Base-by-base conservation (phyloP, 1,284 basidiomycete species). In the Ganoderma meredithae region DNA sequence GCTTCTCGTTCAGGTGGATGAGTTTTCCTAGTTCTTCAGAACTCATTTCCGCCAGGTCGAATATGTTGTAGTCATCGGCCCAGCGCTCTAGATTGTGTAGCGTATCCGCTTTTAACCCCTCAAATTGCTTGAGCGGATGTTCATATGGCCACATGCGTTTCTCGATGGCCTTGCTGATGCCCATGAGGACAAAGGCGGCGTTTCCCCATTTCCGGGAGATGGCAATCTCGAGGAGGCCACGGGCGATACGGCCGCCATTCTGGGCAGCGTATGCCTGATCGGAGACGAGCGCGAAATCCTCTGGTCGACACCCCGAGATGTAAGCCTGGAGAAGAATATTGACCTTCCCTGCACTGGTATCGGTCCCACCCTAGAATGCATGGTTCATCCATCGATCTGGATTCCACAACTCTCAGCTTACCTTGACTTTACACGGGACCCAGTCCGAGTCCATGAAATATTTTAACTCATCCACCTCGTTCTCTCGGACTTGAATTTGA, bases 231-330 rank as follows among this genome's bases (percentile, higher is more conserved):
- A 99, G 86, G 8, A 99, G 84, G 19, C 97, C 95, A 25, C 98
- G 91, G 67, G 96, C 88, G 75, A 99, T 98, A 72, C 98, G 94
- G 8, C 94, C 96, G 8, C 94, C 95, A 76, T 99, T 99, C 76
- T 96, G 95, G 39, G 95, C 94, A 49, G 91, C 95, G 76, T 98
- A 99, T 4, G 92, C 95, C 74, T 91, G 93, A 78, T 99, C 98
- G 0, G 97, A 99, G 1, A 99, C 93, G 63, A 99, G 84, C 10
- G 98, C 98, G 79, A 99, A 99, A 81, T 99, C 98, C 69, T 98
- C 94, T 31, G 99, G 84, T 56, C 84, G 85, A 27, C 89, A 86
- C 63, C 87, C 84, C 31, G 96, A 98, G 70, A 99, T 95, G 79
- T 90, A 94, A 3, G 91, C 93, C 81, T 99, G 98, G 33, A 99